Evolutionary conservation across 371 early-diverging fungal species (phyloP), one percentile per base, ranked within the genome.

Genomic region (Mortierella sp.): DNA sequence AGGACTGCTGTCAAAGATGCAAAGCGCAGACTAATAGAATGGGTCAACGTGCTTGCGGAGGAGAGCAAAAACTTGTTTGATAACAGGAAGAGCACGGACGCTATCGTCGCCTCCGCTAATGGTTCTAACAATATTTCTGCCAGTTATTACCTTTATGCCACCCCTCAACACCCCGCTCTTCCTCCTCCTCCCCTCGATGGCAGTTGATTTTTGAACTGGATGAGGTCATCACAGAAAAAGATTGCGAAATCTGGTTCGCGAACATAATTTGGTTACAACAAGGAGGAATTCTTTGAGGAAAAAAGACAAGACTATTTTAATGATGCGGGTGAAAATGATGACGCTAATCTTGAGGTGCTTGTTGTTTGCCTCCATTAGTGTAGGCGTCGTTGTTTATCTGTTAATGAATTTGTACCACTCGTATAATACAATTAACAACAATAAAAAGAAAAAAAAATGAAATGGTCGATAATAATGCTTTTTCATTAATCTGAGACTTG

Each of bases 1-100:
- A 81, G 69, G 67, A 81, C 81, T 0, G 69, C 72, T 4, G 81
- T 81, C 67, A 81, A 81, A 67, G 81, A 81, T 75, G 72, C 81
- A 13, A 76, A 81, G 62, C 59, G 82, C n/a, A 53, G 82, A 38
- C 3, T 81, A 60, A 76, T 81, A 76, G 82, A 81, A n/a, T 81
- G 82, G 82, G 60, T 76, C 60, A 81, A 81, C 43, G 24, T 76
- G 32, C 40, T 81, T 53, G 82, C 72, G 41, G 82, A 81, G 48
- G 82, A 81, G 63, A 81, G 76, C 73, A 71, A 67, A 50, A 36
- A 63, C 50, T 74, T 79, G 69, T 79, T 79, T 52, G 80, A 74
- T 8, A 69, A 43, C 45, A 45, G 74, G 41, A 74, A 74, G 24
- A 63, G 67, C 4, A 52, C 65, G 53, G 74, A 74, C 57, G 80